Percentiles rank a stretch among this genome's conserved stretches.
Conservation (phyloP, 2,329 filamentous ascomycete genomes). For the Magnaporthiopsis incrustans region DNA sequence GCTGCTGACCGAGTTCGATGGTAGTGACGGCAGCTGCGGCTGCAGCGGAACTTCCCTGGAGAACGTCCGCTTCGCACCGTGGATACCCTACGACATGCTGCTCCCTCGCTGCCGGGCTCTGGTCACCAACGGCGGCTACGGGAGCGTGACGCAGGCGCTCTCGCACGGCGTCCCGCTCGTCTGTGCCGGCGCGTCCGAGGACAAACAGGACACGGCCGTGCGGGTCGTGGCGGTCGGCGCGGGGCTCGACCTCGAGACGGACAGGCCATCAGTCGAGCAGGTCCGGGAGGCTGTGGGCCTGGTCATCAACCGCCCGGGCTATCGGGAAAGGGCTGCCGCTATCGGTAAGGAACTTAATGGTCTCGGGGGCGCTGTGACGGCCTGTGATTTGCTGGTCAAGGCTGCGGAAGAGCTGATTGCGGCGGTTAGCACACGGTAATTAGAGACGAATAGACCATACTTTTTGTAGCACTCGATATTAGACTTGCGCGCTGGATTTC, state of each 20-base stretch:
- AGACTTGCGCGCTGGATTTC: no score
- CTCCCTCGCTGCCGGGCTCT: conserved; percentile 16
- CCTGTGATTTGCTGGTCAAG: neutral
- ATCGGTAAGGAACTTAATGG: neutral
- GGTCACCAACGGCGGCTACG: conserved; percentile 17
- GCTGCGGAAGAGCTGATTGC: neutral
- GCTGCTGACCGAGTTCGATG: conserved; percentile 6
- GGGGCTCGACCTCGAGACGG: conserved; percentile 14
- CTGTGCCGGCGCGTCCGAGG: conserved; percentile 15
- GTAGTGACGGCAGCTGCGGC: neutral
- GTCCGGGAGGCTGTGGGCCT: conserved; percentile 10
- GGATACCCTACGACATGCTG: conserved; percentile 13
- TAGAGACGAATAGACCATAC: neutral
- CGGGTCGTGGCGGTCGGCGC: conserved; percentile 17
- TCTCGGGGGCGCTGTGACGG: neutral
- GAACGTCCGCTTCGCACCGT: conserved; percentile 12
- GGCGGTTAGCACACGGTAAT: neutral
- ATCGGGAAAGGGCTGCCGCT: neutral
- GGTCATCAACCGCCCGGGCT: neutral
- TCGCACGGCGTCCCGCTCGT: conserved; percentile 15
- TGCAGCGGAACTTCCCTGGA: neutral
- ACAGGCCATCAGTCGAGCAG: conserved; percentile 9
- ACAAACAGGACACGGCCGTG: conserved; percentile 15
- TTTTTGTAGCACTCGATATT: neutral
- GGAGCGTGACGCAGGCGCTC: conserved; percentile 14